phyloP scores from a whole-genome alignment of 306 rosid species.

The Rosa rugosa region DNA sequence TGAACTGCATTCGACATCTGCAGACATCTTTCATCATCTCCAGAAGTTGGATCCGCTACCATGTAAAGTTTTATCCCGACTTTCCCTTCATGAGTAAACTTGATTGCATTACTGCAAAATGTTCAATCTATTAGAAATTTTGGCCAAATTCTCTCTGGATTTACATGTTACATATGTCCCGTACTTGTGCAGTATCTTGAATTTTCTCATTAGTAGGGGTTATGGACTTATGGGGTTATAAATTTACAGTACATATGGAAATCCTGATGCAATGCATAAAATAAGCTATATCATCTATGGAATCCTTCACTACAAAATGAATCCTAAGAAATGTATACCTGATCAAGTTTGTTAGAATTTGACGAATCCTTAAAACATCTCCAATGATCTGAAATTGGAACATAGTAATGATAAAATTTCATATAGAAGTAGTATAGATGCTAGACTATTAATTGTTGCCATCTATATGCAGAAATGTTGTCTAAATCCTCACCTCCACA shows the following conservation, averaged over 20 bases:
- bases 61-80: slow-evolving; percentile 81
- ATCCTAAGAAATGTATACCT: slow-evolving; percentile 43
- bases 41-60: slow-evolving; percentile 54
- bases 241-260: background rate
- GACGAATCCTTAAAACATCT: slow-evolving; percentile 91
- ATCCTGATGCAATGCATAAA: background rate
- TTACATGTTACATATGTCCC: background rate
- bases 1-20: slow-evolving; percentile 38
- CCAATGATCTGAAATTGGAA: slow-evolving; percentile 65
- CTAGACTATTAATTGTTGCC: background rate
- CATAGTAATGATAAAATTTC: background rate
- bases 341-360: slow-evolving; percentile 84
- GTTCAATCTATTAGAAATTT: slow-evolving; percentile 10
- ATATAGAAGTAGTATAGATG: background rate
- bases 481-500: slow-evolving; percentile 56
- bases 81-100: slow-evolving; percentile 94
- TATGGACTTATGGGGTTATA: background rate
- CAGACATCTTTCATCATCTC: slow-evolving; percentile 9
- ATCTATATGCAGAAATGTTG: background rate
- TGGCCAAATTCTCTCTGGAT: no score
- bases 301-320: background rate
- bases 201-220: background rate
- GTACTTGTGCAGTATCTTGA: background rate
- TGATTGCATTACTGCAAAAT: slow-evolving; percentile 80
- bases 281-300: background rate